These are phyloP conservation scores for Sphaerostilbella broomeana DNA, from an alignment of 2,329 filamentous ascomycete genomes.

Conservation along the genomic window DNA sequence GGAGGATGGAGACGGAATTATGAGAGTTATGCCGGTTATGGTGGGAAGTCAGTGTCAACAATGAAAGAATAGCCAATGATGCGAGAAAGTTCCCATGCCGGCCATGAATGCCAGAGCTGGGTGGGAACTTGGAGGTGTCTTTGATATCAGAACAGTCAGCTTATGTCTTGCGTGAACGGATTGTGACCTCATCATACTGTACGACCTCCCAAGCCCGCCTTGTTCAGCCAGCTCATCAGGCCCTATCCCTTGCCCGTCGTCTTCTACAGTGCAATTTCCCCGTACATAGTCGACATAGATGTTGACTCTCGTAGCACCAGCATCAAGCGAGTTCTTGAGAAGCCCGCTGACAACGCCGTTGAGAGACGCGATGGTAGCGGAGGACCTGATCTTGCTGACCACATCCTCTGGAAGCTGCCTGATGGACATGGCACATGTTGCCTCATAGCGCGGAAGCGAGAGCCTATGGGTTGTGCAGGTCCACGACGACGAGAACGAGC, in stretches of 20 bases:
- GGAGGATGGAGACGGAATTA: conserved; percentile 64
- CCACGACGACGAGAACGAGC: background rate
- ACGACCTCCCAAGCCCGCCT: conserved; percentile 65
- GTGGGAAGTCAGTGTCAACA: conserved; percentile 70
- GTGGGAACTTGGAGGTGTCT: conserved; percentile 74
- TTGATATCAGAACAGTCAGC: conserved; percentile 8
- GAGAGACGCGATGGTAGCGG: conserved; percentile 68
- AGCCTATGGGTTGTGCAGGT: background rate
- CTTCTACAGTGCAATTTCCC: conserved; percentile 73
- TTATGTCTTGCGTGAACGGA: background rate
- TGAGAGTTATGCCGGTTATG: conserved; percentile 53
- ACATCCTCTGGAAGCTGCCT: conserved; percentile 63
- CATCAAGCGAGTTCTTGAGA: conserved; percentile 79
- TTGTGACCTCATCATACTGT: conserved; percentile 51
- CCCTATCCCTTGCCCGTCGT: conserved; percentile 74
- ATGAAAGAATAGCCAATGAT: conserved; percentile 66
- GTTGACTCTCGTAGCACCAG: conserved; percentile 59
- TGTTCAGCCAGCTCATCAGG: conserved; percentile 62
- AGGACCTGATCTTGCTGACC: conserved; percentile 75
- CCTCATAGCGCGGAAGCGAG: conserved; percentile 15
- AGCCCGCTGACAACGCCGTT: conserved; percentile 65
- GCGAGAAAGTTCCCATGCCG: conserved; percentile 68
- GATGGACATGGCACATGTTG: conserved; percentile 50
- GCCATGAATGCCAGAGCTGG: conserved; percentile 49
- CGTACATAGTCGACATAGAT: conserved; percentile 67